These are phyloP conservation scores for Sporisorium scitamineum DNA, from an alignment of 1,284 basidiomycete genomes.

Conservation along the genomic window DNA sequence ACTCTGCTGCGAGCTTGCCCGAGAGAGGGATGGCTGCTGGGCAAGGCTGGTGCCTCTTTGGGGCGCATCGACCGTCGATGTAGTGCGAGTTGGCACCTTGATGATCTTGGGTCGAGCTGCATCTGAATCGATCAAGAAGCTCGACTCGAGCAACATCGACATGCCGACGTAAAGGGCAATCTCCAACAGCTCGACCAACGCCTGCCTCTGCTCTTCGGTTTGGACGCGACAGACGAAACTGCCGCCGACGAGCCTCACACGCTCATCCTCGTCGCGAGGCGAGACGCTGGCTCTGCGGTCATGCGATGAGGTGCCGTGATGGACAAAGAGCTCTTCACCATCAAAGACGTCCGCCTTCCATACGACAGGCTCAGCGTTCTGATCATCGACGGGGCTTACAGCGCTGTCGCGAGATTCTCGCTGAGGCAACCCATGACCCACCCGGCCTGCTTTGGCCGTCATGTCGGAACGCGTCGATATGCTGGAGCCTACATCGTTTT, in stretches of 20 bases:
- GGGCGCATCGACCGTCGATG: constrained; percentile 34
- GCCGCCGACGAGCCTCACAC: constrained; percentile 51
- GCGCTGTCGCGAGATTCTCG: background rate
- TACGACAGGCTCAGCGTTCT: constrained; percentile 11
- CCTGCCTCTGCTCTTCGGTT: constrained; percentile 28
- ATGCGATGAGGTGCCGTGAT: constrained; percentile 16
- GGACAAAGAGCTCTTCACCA: constrained; percentile 48
- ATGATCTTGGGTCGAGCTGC: constrained; percentile 44
- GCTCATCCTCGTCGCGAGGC: constrained; percentile 31
- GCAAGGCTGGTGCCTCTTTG: constrained; percentile 32
- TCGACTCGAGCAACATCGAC: constrained; percentile 62
- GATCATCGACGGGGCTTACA: background rate
- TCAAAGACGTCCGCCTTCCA: constrained; percentile 53
- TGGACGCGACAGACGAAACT: constrained; percentile 50
- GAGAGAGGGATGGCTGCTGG: constrained; percentile 16
- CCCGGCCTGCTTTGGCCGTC: constrained; percentile 38
- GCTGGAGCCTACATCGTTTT: constrained; percentile 19
- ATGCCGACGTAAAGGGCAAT: constrained; percentile 51
- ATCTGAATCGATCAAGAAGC: constrained; percentile 55
- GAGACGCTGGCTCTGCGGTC: constrained; percentile 32
- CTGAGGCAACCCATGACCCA: constrained; percentile 10
- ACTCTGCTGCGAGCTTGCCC: constrained; percentile 27
- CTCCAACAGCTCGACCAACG: constrained; percentile 38
- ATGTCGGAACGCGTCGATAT: constrained; percentile 49
- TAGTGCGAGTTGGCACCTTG: constrained; percentile 36